Percentiles rank a stretch among this genome's conserved stretches.
These are phyloP conservation scores for Mycena crocata DNA, from an alignment of 768 basidiomycete species.

Conservation along the genomic window DNA sequence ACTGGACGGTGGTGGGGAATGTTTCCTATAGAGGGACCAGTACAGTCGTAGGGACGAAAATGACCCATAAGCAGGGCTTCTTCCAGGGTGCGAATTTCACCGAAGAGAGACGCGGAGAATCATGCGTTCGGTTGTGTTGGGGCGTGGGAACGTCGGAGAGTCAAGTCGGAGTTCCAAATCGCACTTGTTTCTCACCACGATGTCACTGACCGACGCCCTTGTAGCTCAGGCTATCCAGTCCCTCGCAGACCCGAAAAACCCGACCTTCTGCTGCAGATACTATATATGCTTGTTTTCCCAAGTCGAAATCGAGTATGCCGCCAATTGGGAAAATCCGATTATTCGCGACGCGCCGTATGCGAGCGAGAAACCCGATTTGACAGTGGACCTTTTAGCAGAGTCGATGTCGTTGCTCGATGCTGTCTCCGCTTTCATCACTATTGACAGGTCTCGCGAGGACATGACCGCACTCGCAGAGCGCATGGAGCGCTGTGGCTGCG, in stretches of 20 bases:
- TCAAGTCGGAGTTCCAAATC: not conserved
- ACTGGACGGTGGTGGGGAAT: too few relatives aligned
- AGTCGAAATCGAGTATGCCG: constrained; percentile 2
- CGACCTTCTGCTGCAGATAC: constrained; percentile 27
- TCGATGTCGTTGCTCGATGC: constrained; percentile 17
- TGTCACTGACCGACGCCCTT: constrained; percentile 10
- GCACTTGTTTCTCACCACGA: not conserved
- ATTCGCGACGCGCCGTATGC: constrained; percentile 22
- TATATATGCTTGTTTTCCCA: constrained; percentile 24
- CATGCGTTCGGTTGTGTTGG: too few relatives aligned
- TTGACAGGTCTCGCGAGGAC: constrained; percentile 18
- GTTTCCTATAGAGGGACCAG: too few relatives aligned
- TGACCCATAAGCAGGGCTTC: too few relatives aligned
- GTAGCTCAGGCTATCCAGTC: constrained; percentile 23
- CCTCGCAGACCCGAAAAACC: constrained; percentile 12
- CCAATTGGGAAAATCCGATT: constrained; percentile 25
- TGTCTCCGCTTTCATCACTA: constrained; percentile 18
- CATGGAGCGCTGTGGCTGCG: constrained; percentile 26
- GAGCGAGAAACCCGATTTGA: constrained; percentile 4
- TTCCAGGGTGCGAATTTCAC: too few relatives aligned
- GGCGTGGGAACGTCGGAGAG: not conserved
- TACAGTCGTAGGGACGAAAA: too few relatives aligned
- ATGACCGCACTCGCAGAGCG: constrained; percentile 22
- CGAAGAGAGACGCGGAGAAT: too few relatives aligned
- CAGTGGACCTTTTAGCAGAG: not conserved